Percentiles rank a stretch among this genome's conserved stretches.
These are phyloP conservation scores for Aspergillus haitiensis DNA, from an alignment of 495 filamentous ascomycete genomes.

Conservation along the genomic window DNA sequence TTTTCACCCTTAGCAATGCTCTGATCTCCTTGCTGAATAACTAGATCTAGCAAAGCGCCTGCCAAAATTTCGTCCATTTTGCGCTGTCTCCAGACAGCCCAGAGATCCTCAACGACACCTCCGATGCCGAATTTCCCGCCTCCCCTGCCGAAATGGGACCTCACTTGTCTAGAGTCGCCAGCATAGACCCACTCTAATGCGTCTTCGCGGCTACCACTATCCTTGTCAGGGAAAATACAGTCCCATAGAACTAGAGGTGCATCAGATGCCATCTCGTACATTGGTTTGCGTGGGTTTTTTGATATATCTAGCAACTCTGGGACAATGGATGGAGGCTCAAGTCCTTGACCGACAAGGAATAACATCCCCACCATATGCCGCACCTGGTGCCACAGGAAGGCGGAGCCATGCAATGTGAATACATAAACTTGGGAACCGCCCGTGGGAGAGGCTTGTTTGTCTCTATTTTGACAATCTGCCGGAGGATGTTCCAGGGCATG, in stretches of 20 bases:
- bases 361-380: constrained; percentile 84
- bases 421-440: constrained; percentile 70
- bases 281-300: constrained; percentile 69
- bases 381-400: constrained; percentile 98
- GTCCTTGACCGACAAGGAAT: constrained; percentile 87
- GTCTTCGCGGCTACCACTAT: constrained; percentile 53
- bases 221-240: constrained; percentile 76
- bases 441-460: constrained; percentile 21
- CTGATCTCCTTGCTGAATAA: constrained; percentile 53
- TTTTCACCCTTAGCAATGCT: constrained; percentile 28
- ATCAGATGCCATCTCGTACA: constrained; percentile 87
- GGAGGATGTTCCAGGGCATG: constrained; percentile 26
- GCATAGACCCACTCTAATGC: constrained; percentile 78
- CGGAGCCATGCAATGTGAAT: constrained; percentile 83
- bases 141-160: constrained; percentile 34
- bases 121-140: constrained; percentile 60
- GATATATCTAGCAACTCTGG: constrained; percentile 68
- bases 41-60: constrained; percentile 62
- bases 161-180: constrained; percentile 52
- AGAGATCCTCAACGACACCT: constrained; percentile 71
- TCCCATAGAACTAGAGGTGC: constrained; percentile 92
- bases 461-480: constrained; percentile 21
- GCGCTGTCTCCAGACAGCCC: constrained; percentile 75
- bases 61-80: constrained; percentile 90
- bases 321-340: constrained; percentile 74